Base-by-base conservation (phyloP, 805 yeast species). In the Candida succiphila region DNA sequence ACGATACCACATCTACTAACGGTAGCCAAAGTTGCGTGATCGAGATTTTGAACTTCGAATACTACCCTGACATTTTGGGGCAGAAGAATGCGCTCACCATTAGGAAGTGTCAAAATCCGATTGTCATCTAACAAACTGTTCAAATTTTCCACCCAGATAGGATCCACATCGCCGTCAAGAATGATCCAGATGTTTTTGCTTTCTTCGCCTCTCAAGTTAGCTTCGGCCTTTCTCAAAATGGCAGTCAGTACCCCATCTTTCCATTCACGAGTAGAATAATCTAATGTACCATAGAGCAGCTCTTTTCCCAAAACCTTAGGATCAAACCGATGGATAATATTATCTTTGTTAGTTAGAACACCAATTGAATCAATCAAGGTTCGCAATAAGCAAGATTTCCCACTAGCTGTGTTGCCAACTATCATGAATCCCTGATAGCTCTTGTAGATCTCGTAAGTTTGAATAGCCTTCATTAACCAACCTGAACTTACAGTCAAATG, bases 81-180 rank as follows among this genome's bases (percentile, higher is more conserved):
- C 2, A 89, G 54, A 1, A 68, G 59, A 6, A 89, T 49, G 17
- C 96, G 69, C 51, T 89, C 97, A 26, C 97, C 97, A 48, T 76
- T 86, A 0, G 97, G 92, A 8, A 89, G 60, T 0, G 96, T 87
- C 27, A 89, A 56, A 1, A 81, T 42, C 41, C 72, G 75, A 55
- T 87, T 89, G 43, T 89, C 97, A 56, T 89, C 97, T 14, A 89
- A 62, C 8, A 87, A 92, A 59, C 94, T 81, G 58, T 89, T 89
- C 42, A 89, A 60, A 36, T 81, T 80, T 46, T 89, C 97, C 1
- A 85, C 85, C 94, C 96, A 89, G 26, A 74, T 77, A 0, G 97
- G 96, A 49, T 89, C 96, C 24, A 89, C 72, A 45, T 86, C 95
- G 26, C 96, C 94, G 55, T 89, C 96, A 49, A 89, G 82, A 0